Percentiles rank a stretch among this genome's conserved stretches.
Conservation (phyloP, 139 green algal genomes). For the Haematococcus lacustris region DNA sequence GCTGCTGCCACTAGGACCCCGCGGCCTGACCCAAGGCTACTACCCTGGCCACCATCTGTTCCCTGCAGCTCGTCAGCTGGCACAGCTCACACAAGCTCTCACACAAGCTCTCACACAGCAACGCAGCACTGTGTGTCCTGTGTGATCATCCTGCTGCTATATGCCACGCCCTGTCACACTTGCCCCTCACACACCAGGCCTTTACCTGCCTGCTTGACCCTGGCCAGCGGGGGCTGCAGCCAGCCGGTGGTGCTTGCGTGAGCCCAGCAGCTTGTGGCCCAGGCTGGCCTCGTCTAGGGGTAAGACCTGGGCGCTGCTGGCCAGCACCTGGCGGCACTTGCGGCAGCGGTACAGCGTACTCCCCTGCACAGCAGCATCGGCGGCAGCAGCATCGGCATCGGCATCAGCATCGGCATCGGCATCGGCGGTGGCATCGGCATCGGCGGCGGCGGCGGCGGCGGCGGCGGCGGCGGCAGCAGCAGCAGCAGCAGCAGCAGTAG, state of each 20-base stretch:
- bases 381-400: no score
- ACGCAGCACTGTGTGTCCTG: neutral
- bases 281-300: slow-evolving; percentile 35
- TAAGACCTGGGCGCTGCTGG: slow-evolving; percentile 49
- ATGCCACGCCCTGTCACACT: neutral
- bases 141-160: neutral
- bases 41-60: neutral
- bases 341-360: slow-evolving; percentile 62
- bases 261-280: slow-evolving; percentile 8
- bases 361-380: neutral
- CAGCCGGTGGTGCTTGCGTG: neutral
- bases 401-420: no score
- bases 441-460: no score
- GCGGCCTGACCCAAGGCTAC: no score
- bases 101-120: neutral
- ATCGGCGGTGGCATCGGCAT: no score
- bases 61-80: neutral
- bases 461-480: no score
- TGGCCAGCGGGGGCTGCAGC: neutral
- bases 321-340: slow-evolving; percentile 63
- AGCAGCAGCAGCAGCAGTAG: no score
- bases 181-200: neutral
- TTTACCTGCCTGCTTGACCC: neutral
- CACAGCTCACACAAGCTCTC: neutral
- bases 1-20: no score